Evolutionary conservation across 1,139 yeast species (phyloP).

Genomic region (Debaryomycetaceae sp.): DNA sequence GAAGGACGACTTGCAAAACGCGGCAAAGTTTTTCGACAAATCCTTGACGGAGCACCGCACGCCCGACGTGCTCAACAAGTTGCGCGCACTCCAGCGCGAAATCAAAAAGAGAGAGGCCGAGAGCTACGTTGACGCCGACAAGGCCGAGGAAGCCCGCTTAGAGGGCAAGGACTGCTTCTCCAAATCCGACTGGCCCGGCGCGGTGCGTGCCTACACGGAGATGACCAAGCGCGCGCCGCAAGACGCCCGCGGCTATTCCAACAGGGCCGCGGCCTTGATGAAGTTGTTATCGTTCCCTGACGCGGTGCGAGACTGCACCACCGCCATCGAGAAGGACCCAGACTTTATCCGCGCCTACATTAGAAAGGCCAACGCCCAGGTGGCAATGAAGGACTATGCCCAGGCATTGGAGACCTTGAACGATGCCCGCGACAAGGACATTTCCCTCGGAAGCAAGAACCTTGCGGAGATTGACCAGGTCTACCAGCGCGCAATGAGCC

Average conservation of each 20-base stretch:
- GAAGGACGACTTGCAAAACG: conserved; percentile 58
- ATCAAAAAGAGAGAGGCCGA: conserved; percentile 68
- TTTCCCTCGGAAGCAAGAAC: conserved; percentile 50
- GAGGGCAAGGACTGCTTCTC: conserved; percentile 85
- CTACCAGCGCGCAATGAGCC: conserved; percentile 63
- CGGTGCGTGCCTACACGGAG: conserved; percentile 89
- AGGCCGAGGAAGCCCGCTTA: conserved; percentile 92
- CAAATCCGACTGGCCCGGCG: conserved; percentile 93
- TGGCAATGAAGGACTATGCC: conserved; percentile 81
- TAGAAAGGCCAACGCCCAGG: conserved; percentile 91
- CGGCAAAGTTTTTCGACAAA: conserved; percentile 74
- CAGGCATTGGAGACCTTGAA: conserved; percentile 75
- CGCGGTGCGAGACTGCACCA: conserved; percentile 85
- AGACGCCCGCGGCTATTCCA: conserved; percentile 94
- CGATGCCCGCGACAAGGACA: conserved; percentile 66
- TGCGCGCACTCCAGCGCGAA: conserved; percentile 81
- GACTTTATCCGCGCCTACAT: conserved; percentile 87
- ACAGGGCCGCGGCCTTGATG: conserved; percentile 94
- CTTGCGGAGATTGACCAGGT: conserved; percentile 74
- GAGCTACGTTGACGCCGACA: conserved; percentile 75
- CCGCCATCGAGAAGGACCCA: conserved; percentile 83
- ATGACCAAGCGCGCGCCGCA: conserved; percentile 94
- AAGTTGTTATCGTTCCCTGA: conserved; percentile 97
- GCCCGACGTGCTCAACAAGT: conserved; percentile 81
- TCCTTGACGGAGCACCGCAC: conserved; percentile 96